Evolutionary conservation across 495 filamentous ascomycete species (phyloP), one percentile per base, ranked within the genome.

Genomic region (Platismatia glauca): DNA sequence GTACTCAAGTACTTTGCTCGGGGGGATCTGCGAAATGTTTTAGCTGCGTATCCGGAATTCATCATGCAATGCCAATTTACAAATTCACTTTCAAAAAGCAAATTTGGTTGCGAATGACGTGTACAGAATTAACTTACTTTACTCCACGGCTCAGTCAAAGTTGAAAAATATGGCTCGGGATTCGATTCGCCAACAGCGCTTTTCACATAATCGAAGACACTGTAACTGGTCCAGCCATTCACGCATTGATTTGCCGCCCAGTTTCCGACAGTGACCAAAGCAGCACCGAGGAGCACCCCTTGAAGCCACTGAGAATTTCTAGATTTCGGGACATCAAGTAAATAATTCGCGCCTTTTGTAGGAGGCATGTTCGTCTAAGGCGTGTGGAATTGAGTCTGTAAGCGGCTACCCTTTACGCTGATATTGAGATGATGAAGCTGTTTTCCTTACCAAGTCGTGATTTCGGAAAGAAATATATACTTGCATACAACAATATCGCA

Each of bases 1-100:
- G 39, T 64, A 68, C 15, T 67, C 60, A 29, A 71, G 63, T 24
- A 61, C n/a, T 35, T 12, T 57, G 29, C 43, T 64, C 1, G 64
- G 55, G n/a, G 7, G 24, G 55, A 63, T 63, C 55, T 63, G 20
- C 1, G 2, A 29, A 57, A 4, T 4, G 9, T 9, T 62, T n/a
- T n/a, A n/a, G n/a, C n/a, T n/a, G n/a, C n/a, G n/a, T n/a, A n/a
- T n/a, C n/a, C n/a, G n/a, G n/a, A n/a, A n/a, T n/a, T n/a, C n/a
- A n/a, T n/a, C n/a, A n/a, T n/a, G n/a, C n/a, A n/a, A n/a, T n/a
- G n/a, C n/a, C n/a, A n/a, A n/a, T n/a, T 44, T 22, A 20, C 18
- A 8, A 48, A 5, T 7, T 7, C 1, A 33, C 20, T n/a, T n/a
- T 0, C 2, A 33, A 18, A 20, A 4, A 9, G 15, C 13, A 18